Evolutionary conservation across 208 protist species (phyloP).

Genomic region (Leptomonas seymouri): DNA sequence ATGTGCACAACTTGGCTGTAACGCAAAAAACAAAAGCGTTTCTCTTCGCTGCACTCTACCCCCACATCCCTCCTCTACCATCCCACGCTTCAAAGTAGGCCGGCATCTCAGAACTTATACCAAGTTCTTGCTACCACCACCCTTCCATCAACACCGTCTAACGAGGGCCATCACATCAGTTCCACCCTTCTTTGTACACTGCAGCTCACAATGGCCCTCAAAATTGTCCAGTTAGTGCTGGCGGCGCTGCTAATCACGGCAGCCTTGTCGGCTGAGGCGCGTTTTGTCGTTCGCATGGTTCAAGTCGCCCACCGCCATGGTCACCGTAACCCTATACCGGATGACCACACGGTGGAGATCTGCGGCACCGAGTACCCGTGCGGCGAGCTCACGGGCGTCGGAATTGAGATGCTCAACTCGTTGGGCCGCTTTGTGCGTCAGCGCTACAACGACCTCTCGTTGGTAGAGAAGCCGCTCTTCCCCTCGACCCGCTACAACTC

Average conservation of each 20-base stretch:
- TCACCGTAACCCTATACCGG: constrained; percentile 25
- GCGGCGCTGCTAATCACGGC: constrained; percentile 17
- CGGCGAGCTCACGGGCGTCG: constrained; percentile 42
- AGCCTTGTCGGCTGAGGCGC: constrained; percentile 20
- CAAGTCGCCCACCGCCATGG: constrained; percentile 65
- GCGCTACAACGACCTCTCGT: constrained; percentile 45
- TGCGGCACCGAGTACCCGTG: constrained; percentile 46
- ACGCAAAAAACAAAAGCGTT: no score
- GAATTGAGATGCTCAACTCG: constrained; percentile 41
- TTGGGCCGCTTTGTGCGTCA: constrained; percentile 40
- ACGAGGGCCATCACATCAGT: no score
- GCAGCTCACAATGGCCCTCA: not conserved
- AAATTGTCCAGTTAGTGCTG: constrained; percentile 7
- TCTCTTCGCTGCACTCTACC: no score
- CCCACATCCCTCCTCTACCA: no score
- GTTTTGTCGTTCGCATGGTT: constrained; percentile 37
- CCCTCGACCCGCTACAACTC: constrained; percentile 41
- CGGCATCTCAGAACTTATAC: no score
- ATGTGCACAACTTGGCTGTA: no score
- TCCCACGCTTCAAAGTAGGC: no score
- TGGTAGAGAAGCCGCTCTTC: constrained; percentile 49
- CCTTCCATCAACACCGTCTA: no score
- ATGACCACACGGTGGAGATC: constrained; percentile 34
- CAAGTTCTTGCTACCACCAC: no score
- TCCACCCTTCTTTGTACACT: not conserved